These are phyloP conservation scores for Hymenoscyphus salicellus DNA, from an alignment of 2,329 filamentous ascomycete species.

Conservation along the genomic window DNA sequence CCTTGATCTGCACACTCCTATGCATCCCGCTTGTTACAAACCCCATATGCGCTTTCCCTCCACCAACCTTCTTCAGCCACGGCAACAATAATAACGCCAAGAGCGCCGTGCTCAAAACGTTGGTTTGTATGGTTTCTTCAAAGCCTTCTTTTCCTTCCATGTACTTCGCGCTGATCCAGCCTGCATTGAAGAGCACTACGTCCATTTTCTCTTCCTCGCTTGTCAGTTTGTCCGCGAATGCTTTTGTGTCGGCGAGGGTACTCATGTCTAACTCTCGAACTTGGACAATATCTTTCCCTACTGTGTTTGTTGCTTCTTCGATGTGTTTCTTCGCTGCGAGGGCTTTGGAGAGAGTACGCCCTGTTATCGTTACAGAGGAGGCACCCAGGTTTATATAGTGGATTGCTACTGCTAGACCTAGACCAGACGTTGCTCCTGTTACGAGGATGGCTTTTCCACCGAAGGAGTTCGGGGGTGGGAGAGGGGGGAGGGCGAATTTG, in stretches of 20 bases:
- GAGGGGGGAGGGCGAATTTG: conserved; percentile 18
- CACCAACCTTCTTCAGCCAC: too few species aligned
- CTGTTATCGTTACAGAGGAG: conserved; percentile 41
- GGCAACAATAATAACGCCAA: too few species aligned
- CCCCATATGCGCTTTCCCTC: too few species aligned
- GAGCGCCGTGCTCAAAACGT: conserved; percentile 54
- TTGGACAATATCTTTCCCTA: conserved; percentile 22
- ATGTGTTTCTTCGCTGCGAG: conserved; percentile 40
- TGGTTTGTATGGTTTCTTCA: conserved; percentile 55
- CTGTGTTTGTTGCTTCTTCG: conserved; percentile 28
- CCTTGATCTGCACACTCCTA: too few species aligned
- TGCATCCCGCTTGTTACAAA: too few species aligned
- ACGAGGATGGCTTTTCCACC: conserved; percentile 38
- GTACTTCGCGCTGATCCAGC: conserved; percentile 23
- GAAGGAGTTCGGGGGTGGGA: conserved; percentile 29
- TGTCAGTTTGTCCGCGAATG: conserved; percentile 27
- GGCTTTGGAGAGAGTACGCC: conserved; percentile 39
- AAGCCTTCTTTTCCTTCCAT: conserved; percentile 40
- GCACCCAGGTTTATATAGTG: conserved; percentile 43
- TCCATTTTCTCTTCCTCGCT: conserved; percentile 29
- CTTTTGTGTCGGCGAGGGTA: conserved; percentile 24
- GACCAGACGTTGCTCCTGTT: conserved; percentile 43
- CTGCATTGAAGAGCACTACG: conserved; percentile 35
- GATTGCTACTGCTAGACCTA: conserved; percentile 42
- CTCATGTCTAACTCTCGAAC: conserved; percentile 30